These are phyloP conservation scores for Parastagonospora nodorum DNA, from an alignment of 2,329 filamentous ascomycete species.

Conservation along the genomic window DNA sequence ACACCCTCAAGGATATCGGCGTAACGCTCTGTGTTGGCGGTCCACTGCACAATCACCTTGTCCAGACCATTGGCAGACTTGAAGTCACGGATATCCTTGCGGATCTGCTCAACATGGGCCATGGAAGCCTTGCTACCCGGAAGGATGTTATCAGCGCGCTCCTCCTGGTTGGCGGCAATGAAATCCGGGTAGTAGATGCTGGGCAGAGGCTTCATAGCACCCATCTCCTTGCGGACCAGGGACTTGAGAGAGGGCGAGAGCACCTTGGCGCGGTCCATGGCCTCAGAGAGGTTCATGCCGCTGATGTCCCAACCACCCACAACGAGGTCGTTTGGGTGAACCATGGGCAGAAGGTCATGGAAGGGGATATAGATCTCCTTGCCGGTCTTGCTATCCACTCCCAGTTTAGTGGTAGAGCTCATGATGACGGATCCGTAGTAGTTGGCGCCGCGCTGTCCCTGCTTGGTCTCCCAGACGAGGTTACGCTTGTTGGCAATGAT, in stretches of 20 bases:
- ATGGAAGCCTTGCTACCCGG: constrained; percentile 81
- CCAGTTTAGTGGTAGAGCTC: constrained; percentile 96
- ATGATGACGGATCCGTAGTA: constrained; percentile 99
- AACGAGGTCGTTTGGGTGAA: constrained; percentile 93
- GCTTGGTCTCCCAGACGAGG: constrained; percentile 90
- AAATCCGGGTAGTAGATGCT: constrained; percentile 99
- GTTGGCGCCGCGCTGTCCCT: constrained; percentile 83
- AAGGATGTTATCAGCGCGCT: constrained; percentile 89
- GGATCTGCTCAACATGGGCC: constrained; percentile 90
- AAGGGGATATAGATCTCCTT: constrained; percentile 96
- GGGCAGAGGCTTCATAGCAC: constrained; percentile 82
- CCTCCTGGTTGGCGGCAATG: constrained; percentile 97
- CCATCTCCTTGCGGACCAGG: constrained; percentile 91
- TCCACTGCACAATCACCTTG: constrained; percentile 98
- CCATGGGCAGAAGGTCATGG: constrained; percentile 92
- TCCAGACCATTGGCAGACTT: constrained; percentile 83
- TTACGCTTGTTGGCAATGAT: constrained; percentile 92
- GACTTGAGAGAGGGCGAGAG: constrained; percentile 93
- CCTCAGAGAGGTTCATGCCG: constrained; percentile 80
- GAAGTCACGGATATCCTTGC: constrained; percentile 92
- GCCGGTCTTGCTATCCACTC: constrained; percentile 79
- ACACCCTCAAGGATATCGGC: constrained; percentile 85
- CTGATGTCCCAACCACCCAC: constrained; percentile 99
- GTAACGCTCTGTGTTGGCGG: constrained; percentile 97
- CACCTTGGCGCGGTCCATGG: constrained; percentile 95